These are phyloP conservation scores for Phaeotremella skinneri DNA, from an alignment of 768 basidiomycete genomes.

Conservation along the genomic window DNA sequence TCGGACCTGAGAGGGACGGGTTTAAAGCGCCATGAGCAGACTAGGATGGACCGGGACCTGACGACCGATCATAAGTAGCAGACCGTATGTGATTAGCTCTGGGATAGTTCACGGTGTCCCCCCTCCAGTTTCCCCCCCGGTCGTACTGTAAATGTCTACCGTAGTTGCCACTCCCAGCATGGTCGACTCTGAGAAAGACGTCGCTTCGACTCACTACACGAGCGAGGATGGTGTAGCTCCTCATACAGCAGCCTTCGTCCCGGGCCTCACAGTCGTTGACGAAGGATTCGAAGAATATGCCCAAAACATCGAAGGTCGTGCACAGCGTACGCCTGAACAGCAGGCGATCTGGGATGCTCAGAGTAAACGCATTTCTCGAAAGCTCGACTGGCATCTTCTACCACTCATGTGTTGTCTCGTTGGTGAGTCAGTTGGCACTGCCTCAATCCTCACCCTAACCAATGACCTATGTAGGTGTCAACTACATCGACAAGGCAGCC, in stretches of 20 bases:
- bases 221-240: neutral
- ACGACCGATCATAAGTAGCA: too few relatives aligned
- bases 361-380: slow-evolving; percentile 14
- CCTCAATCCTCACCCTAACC: neutral
- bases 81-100: neutral
- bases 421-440: slow-evolving; percentile 8
- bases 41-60: too few relatives aligned
- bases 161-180: neutral
- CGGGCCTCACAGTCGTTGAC: slow-evolving; percentile 8
- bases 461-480: slow-evolving; percentile 10
- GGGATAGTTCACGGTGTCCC: neutral
- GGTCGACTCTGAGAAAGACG: slow-evolving; percentile 13
- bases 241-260: neutral
- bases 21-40: too few relatives aligned
- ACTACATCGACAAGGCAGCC: slow-evolving; percentile 25
- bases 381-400: slow-evolving; percentile 15
- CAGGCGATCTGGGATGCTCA: slow-evolving; percentile 17
- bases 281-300: slow-evolving; percentile 24
- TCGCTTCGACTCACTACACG: neutral
- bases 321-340: slow-evolving; percentile 11
- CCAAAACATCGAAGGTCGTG: slow-evolving; percentile 3
- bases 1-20: too few relatives aligned
- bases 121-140: neutral
- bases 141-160: neutral
- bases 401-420: slow-evolving; percentile 24